phyloP scores from a whole-genome alignment of 78 protist genomes.

The Isochrysis galbana region DNA sequence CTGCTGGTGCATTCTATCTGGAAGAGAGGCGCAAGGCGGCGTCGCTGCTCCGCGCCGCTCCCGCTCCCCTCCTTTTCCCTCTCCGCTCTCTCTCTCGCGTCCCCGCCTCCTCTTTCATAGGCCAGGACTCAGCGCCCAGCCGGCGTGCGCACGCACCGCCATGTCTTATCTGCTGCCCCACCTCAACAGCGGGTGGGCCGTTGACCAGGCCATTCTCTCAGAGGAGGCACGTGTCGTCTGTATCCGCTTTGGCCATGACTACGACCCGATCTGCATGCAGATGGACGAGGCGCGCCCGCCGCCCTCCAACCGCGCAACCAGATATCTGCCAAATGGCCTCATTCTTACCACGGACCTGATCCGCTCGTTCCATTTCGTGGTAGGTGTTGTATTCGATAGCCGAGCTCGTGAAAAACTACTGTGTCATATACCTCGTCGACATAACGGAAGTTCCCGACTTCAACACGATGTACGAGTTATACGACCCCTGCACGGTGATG shows the following conservation, averaged over 20 bases:
- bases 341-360: neutral
- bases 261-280: slow-evolving; percentile 74
- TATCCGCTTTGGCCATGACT: slow-evolving; percentile 97
- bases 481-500: slow-evolving; percentile 97
- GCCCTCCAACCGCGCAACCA: no score
- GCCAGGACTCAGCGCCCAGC: no score
- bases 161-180: slow-evolving; percentile 95
- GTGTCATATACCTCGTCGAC: slow-evolving; percentile 90
- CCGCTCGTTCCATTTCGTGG: neutral
- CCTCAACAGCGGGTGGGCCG: slow-evolving; percentile 92
- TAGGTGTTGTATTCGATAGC: slow-evolving; percentile 48
- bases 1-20: no score
- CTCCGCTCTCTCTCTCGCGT: no score
- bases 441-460: slow-evolving; percentile 94
- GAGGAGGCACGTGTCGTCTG: slow-evolving; percentile 96
- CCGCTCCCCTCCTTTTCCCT: no score
- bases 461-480: slow-evolving; percentile 98
- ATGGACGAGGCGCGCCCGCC: slow-evolving; percentile 49
- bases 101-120: no score
- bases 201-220: slow-evolving; percentile 95
- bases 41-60: no score
- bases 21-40: no score
- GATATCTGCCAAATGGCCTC: neutral
- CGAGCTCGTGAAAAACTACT: slow-evolving; percentile 64
- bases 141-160: no score